Evolutionary conservation across 768 basidiomycete species (phyloP).

Genomic region (Gymnopilus junonius): DNA sequence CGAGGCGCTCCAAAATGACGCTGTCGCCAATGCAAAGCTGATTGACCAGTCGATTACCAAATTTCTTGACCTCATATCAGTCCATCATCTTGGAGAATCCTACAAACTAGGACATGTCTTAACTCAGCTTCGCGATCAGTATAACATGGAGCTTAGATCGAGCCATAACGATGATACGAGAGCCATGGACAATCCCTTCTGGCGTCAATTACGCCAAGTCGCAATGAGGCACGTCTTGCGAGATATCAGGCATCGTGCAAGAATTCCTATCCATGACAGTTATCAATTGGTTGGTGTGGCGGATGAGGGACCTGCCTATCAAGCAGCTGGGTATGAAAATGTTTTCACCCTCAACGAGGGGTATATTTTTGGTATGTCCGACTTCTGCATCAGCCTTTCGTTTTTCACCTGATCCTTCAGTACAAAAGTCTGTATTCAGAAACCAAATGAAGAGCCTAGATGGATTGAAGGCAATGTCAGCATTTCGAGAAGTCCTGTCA

Average conservation of each 20-base stretch:
- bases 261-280: conserved; percentile 71
- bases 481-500: conserved; percentile 74
- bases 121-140: conserved; percentile 47
- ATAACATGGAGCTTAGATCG: conserved; percentile 47
- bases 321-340: conserved; percentile 47
- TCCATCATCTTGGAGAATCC: conserved; percentile 45
- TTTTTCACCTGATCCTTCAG: too few relatives aligned
- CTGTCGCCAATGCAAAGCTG: conserved; percentile 59
- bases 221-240: conserved; percentile 69
- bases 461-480: conserved; percentile 65
- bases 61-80: conserved; percentile 52
- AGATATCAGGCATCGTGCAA: conserved; percentile 75
- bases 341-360: conserved; percentile 58
- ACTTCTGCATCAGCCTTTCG: too few relatives aligned
- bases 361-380: conserved; percentile 78
- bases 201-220: conserved; percentile 58
- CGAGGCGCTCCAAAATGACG: conserved; percentile 60
- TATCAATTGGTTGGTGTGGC: conserved; percentile 80
- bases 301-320: conserved; percentile 78
- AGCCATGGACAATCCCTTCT: conserved; percentile 58
- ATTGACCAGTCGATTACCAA: conserved; percentile 59
- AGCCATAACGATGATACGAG: conserved; percentile 29
- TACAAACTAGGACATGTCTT: conserved; percentile 60
- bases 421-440: conserved; percentile 71
- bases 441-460: conserved; percentile 48